These are phyloP conservation scores for Sclerotinia nivalis DNA, from an alignment of 2,329 filamentous ascomycete genomes.

Conservation along the genomic window DNA sequence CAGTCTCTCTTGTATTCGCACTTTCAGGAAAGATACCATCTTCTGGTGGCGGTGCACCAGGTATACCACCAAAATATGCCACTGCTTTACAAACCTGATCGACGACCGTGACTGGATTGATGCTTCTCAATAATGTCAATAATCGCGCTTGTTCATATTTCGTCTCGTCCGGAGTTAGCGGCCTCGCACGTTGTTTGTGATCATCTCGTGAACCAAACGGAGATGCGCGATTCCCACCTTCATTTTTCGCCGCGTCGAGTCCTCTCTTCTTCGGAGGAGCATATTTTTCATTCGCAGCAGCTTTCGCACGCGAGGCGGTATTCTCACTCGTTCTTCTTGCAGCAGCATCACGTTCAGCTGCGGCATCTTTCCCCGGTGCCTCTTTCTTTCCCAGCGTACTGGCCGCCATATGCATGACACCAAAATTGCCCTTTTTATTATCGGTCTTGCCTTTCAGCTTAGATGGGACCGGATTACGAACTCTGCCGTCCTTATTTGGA, in stretches of 20 bases:
- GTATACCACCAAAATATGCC: constrained; percentile 63
- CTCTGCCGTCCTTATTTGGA: constrained; percentile 50
- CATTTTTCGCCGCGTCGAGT: constrained; percentile 33
- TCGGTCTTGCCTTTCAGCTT: constrained; percentile 61
- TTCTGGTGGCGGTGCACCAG: constrained; percentile 53
- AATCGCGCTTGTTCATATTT: constrained; percentile 62
- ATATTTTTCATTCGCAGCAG: constrained; percentile 56
- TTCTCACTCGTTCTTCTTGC: constrained; percentile 64
- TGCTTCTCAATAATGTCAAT: constrained; percentile 55
- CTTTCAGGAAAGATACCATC: constrained; percentile 57
- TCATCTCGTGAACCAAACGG: constrained; percentile 37
- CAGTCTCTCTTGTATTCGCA: constrained; percentile 56
- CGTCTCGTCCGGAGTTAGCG: constrained; percentile 50
- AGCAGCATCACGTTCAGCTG: constrained; percentile 56
- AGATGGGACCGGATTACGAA: constrained; percentile 60
- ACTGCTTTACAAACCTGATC: constrained; percentile 64
- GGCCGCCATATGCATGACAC: constrained; percentile 61
- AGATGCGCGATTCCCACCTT: constrained; percentile 33
- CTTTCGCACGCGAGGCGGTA: constrained; percentile 58
- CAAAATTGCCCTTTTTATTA: constrained; percentile 60
- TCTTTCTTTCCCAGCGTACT: constrained; percentile 44
- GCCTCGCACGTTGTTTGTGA: constrained; percentile 37
- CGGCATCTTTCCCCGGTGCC: constrained; percentile 42
- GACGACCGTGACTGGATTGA: constrained; percentile 58
- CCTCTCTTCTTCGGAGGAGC: constrained; percentile 47